Base-by-base conservation (phyloP, 805 yeast species). In the Barnettozyma sp. region DNA sequence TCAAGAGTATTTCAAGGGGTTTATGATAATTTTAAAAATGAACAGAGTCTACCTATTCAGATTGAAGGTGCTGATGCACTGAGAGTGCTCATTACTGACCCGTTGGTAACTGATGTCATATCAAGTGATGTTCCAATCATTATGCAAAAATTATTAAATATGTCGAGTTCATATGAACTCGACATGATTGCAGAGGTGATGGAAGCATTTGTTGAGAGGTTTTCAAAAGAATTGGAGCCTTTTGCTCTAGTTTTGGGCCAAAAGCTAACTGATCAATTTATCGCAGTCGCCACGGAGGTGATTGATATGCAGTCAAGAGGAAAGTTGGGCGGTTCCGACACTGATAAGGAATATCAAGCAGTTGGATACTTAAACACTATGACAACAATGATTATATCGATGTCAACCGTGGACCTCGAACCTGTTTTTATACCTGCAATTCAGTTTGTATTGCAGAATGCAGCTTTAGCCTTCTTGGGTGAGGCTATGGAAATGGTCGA, bases 121-220 rank as follows among this genome's bases (percentile, higher is more conserved):
- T 71, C 84, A 6, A 56, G 70, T 3, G 78, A 82, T 39, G 83
- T 92, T 40, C 78, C 92, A 25, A 79, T 78, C 9, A 77, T 90
- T 4, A 82, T 92, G 82, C 83, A 85, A 43, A 79, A 74, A 46
- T 63, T 92, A 38, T 65, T 92, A 47, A 76, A 73, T 25, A 60
- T 92, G 27, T 80, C 94, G 6, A 79, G 82, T 54, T 74, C 76
- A 36, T 78, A 86, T 48, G 98, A 92, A 52, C 73, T 81, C 43
- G 98, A 94, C 52, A 72, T 85, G 24, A 67, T 92, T 16, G 74
- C 94, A 7, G 82, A 78, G 33, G 95, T 90, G n/a, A 86, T 92
- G 79, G 97, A 92, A 62, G 87, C 86, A 38, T 85, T 92, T 55
- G 96, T 92, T 22, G 95, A 87, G 52, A 71, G 74, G 41, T 94